phyloP scores from a whole-genome alignment of 2,329 filamentous ascomycete species.

The Thielaviopsis punctulata region DNA sequence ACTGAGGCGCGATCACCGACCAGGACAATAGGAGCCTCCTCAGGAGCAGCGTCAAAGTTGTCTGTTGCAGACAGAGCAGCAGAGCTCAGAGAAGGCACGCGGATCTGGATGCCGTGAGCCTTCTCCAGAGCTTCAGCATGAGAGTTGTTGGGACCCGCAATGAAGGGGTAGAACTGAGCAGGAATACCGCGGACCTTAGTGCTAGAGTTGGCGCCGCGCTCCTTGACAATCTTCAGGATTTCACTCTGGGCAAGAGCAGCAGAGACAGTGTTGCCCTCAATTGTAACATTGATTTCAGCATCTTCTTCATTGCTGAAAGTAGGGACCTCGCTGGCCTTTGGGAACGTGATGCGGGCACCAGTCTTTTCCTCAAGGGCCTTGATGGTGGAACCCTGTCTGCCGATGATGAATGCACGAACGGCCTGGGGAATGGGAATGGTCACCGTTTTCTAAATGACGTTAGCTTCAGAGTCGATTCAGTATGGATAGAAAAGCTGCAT shows the following conservation, averaged over 20 bases:
- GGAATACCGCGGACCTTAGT: constrained; percentile 71
- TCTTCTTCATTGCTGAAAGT: constrained; percentile 57
- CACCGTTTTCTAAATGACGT: constrained; percentile 11
- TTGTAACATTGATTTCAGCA: constrained; percentile 63
- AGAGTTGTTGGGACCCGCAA: constrained; percentile 62
- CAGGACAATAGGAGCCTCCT: constrained; percentile 60
- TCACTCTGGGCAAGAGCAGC: constrained; percentile 68
- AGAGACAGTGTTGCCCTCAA: constrained; percentile 83
- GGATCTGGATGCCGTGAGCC: constrained; percentile 59
- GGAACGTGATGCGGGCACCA: constrained; percentile 78
- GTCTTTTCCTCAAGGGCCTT: constrained; percentile 79
- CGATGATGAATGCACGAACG: constrained; percentile 78
- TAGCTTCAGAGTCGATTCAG: not conserved
- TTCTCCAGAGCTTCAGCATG: constrained; percentile 55
- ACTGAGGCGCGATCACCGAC: constrained; percentile 73
- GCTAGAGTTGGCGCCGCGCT: constrained; percentile 67
- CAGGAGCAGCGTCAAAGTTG: constrained; percentile 51
- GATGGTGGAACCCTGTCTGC: constrained; percentile 76
- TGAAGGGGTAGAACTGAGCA: constrained; percentile 87
- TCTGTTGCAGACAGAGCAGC: constrained; percentile 49
- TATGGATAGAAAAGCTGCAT: constrained; percentile 16
- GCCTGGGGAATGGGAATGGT: constrained; percentile 30
- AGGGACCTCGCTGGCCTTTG: constrained; percentile 53
- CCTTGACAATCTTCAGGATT: constrained; percentile 74
- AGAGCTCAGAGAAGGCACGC: constrained; percentile 42